Base-by-base conservation (phyloP, 306 rosid genomes). In the Begonia loranthoides region DNA sequence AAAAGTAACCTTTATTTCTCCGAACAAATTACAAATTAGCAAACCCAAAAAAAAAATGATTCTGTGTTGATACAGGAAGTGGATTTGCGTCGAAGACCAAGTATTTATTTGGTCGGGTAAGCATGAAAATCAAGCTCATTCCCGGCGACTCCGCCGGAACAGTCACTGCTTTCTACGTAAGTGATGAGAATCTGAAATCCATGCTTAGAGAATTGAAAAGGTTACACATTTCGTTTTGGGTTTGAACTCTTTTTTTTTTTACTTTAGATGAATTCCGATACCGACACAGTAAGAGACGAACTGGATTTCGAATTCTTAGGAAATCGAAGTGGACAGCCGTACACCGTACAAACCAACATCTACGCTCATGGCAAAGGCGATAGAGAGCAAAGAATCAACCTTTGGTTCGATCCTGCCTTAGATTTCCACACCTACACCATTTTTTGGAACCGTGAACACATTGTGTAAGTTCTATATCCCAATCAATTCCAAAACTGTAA, bases 131-230 rank as follows among this genome's bases (percentile, higher is more conserved):
- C 84, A 90, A 90, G 66, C 94, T 90, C 54, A 28, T 85, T 24
- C 80, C 92, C 0, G 95, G 94, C 14, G 97, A 90, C 66, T 90
- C 97, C 16, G 97, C 97, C 1, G 97, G 97, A 28, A 90, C 95
- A 0, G 97, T 90, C 46, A 85, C 97, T 8, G 97, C 97, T 45
- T 90, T 90, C 58, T 90, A 90, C 60, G 97, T 90, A 57, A 36
- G 71, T 69, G 50, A 12, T 28, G 9, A 28, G 36, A 28, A 28
- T 28, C 36, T 28, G 36, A 28, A 28, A 28, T 28, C 36, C 4
- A 5, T 28, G 36, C 8, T 28, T 28, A 28, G 9, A 2, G 3
- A 28, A 0, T 28, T 28, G 3, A 4, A 28, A 28, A 28, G 36
- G 8, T 28, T 28, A 28, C 36, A 3, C 4, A 28, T 28, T 28